Percentiles rank a stretch among this genome's conserved stretches.
These are phyloP conservation scores for Tylopilus vinaceipallidus DNA, from an alignment of 768 basidiomycete species.

Conservation along the genomic window DNA sequence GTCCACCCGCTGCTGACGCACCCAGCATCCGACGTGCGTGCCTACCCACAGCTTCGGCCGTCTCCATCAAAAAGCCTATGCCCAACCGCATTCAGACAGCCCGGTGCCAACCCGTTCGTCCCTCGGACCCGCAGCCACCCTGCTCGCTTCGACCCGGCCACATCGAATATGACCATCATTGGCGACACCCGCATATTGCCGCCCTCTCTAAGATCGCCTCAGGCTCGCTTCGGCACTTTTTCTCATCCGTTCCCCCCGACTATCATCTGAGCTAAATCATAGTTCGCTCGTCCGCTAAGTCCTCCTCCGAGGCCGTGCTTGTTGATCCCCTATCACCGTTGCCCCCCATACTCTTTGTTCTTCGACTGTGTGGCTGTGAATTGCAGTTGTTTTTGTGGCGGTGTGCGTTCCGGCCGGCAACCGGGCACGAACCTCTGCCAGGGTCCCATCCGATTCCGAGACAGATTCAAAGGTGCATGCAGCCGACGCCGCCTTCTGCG, in stretches of 20 bases:
- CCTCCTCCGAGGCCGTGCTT: background rate
- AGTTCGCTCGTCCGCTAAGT: background rate
- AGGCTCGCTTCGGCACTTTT: constrained; percentile 18
- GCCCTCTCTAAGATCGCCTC: constrained; percentile 7
- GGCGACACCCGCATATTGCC: background rate
- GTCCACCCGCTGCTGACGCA: too few species aligned
- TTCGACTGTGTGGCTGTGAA: too few species aligned
- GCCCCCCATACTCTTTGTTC: too few species aligned
- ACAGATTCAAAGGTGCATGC: too few species aligned
- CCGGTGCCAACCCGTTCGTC: constrained; percentile 4
- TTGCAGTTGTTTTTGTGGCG: constrained; percentile 12
- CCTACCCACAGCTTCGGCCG: constrained; percentile 9
- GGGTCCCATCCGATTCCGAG: too few species aligned
- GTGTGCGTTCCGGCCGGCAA: constrained; percentile 4
- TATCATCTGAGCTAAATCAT: constrained; percentile 8
- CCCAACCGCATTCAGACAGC: background rate
- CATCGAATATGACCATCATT: constrained; percentile 17
- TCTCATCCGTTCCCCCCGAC: constrained; percentile 6
- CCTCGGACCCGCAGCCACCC: constrained; percentile 26
- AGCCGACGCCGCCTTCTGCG: too few species aligned
- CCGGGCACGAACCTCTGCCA: background rate
- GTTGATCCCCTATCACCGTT: too few species aligned
- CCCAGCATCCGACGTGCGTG: too few species aligned
- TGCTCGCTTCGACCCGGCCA: background rate
- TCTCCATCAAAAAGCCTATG: constrained; percentile 24